A percentile compares a stretch with the other conserved stretches of the same genome.
phyloP scores from a whole-genome alignment of 202 grass and related monocot genomes.

The Brachypodium distachyon region DNA sequence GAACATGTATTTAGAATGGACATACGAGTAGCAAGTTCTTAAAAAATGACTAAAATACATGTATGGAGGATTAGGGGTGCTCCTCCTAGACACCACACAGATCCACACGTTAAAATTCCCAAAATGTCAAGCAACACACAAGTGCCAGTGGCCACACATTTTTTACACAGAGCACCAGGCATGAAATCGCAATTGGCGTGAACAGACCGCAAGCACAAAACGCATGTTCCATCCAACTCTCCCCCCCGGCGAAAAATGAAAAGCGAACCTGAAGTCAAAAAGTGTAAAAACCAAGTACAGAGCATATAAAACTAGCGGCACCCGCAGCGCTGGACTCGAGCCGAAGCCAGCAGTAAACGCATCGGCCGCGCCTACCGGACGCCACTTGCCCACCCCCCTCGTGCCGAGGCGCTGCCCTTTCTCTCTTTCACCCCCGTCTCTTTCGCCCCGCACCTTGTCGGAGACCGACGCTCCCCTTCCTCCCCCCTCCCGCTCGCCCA shows the following conservation, averaged over 20 bases:
- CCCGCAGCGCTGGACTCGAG: conserved; percentile 11
- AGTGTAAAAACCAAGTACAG: neutral
- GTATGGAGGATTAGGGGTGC: too few relatives aligned
- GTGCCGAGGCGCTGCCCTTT: conserved; percentile 16
- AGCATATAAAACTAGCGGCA: neutral
- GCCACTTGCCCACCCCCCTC: conserved; percentile 7
- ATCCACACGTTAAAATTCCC: too few relatives aligned
- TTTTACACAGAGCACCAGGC: neutral
- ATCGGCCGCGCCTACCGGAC: neutral
- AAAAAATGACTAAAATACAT: too few relatives aligned
- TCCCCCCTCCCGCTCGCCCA: neutral
- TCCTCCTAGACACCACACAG: too few relatives aligned
- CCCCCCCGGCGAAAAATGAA: neutral
- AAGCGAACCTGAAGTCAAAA: neutral
- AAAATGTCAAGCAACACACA: too few relatives aligned
- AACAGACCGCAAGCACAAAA: neutral
- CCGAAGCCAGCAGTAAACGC: neutral
- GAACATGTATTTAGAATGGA: too few relatives aligned
- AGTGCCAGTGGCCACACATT: too few relatives aligned
- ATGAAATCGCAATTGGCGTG: neutral
- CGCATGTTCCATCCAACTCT: conserved; percentile 4
- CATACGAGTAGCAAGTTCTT: too few relatives aligned
- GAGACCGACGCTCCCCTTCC: conserved; percentile 33
- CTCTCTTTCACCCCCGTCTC: conserved; percentile 30
- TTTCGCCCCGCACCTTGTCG: conserved; percentile 45